phyloP scores from a whole-genome alignment of 176 grass and related monocot genomes.

The Thalia dealbata region DNA sequence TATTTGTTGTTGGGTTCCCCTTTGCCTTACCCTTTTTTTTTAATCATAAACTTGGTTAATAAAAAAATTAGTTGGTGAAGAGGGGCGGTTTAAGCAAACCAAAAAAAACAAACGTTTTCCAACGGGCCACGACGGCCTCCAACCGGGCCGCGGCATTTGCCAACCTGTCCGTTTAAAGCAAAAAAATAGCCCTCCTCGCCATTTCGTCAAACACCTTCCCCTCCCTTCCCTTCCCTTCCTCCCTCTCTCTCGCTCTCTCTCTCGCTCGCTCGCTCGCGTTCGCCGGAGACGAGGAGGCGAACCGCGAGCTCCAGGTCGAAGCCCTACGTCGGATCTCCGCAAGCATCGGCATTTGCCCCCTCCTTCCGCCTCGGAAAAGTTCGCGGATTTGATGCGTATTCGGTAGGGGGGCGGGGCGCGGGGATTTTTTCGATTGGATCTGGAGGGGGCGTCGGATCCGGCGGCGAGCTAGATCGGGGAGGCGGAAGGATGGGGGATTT shows the following conservation, averaged over 20 bases:
- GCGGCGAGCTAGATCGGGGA: neutral
- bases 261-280: neutral
- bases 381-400: neutral
- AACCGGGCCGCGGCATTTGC: neutral
- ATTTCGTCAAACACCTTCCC: neutral
- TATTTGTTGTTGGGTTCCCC: too few species aligned
- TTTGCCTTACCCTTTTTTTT: too few species aligned
- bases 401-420: neutral
- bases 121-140: neutral
- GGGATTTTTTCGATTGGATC: neutral
- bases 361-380: neutral
- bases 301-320: neutral
- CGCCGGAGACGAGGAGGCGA: neutral
- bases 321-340: neutral
- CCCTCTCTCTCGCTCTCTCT: neutral
- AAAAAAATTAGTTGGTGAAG: too few species aligned
- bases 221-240: too few species aligned
- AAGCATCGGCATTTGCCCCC: too few species aligned
- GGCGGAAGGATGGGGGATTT: slow-evolving; percentile 74
- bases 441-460: neutral
- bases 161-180: neutral
- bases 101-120: neutral
- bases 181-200: neutral
- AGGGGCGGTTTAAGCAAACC: too few species aligned
- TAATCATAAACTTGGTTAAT: too few species aligned